Conservation (phyloP, 176 grass and related monocot species). For the Alloteropsis semialata region DNA sequence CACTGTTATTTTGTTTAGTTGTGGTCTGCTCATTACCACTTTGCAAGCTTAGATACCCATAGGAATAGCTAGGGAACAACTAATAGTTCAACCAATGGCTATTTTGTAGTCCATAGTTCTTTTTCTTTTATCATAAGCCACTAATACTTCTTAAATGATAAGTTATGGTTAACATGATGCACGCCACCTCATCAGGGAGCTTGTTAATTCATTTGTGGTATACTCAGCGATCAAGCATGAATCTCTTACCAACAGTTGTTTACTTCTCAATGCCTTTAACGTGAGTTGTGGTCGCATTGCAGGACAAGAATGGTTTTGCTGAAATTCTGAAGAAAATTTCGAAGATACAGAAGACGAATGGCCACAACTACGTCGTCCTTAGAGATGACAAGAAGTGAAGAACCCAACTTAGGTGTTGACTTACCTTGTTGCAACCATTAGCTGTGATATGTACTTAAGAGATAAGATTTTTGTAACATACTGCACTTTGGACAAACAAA, state of each 20-base stretch:
- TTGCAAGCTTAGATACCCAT: background rate
- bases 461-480: slow-evolving; percentile 30
- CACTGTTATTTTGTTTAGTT: background rate
- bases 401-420: background rate
- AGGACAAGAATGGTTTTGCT: slow-evolving; percentile 77
- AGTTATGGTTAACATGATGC: background rate
- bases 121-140: background rate
- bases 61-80: background rate
- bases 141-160: background rate
- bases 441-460: background rate
- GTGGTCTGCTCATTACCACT: background rate
- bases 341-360: slow-evolving; percentile 80
- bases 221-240: background rate
- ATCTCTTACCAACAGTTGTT: background rate
- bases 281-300: background rate
- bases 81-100: background rate
- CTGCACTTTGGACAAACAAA: background rate
- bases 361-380: slow-evolving; percentile 67
- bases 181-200: background rate
- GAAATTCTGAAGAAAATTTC: slow-evolving; percentile 79
- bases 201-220: background rate
- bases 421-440: background rate
- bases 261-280: background rate
- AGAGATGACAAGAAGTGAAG: slow-evolving; percentile 64
- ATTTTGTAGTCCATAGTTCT: background rate